phyloP scores from a whole-genome alignment of 352 stramenopile genomes.

The Aphanomyces invadans region DNA sequence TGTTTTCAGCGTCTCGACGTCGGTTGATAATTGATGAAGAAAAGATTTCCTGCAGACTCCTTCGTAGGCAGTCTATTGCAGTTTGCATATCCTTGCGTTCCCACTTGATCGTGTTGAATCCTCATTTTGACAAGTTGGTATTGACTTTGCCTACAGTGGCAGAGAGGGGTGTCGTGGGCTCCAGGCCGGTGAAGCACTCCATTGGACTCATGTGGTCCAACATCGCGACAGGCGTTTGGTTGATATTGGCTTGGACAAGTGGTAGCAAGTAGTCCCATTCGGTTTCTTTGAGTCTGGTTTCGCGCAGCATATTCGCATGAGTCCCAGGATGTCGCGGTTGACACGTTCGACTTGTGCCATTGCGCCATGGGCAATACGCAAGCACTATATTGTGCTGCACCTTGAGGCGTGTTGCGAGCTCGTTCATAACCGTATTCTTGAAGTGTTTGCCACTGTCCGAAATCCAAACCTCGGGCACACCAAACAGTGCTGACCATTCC shows the following conservation, averaged over 20 bases:
- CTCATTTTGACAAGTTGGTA: neutral
- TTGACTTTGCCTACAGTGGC: slow-evolving; percentile 1
- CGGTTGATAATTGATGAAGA: slow-evolving; percentile 17
- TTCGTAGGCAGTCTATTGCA: neutral
- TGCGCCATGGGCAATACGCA: slow-evolving; percentile 33
- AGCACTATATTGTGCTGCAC: slow-evolving; percentile 28
- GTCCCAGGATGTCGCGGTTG: slow-evolving; percentile 31
- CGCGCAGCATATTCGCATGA: slow-evolving; percentile 26
- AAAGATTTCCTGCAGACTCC: slow-evolving; percentile 16
- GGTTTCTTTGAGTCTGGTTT: slow-evolving; percentile 25
- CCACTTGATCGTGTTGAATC: neutral
- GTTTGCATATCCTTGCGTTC: neutral
- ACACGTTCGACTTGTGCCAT: slow-evolving; percentile 29
- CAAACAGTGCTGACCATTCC: slow-evolving; percentile 31
- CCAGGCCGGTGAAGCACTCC: slow-evolving; percentile 28
- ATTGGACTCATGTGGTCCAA: slow-evolving; percentile 24
- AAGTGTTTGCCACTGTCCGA: slow-evolving; percentile 33
- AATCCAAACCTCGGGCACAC: slow-evolving; percentile 26
- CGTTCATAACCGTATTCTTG: slow-evolving; percentile 28
- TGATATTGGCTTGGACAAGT: slow-evolving; percentile 28
- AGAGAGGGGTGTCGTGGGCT: slow-evolving; percentile 12
- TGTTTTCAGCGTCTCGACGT: slow-evolving; percentile 20
- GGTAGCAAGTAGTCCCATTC: slow-evolving; percentile 27
- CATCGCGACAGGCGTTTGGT: slow-evolving; percentile 28
- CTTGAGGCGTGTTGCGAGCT: slow-evolving; percentile 19